Percentiles rank a stretch among this genome's conserved stretches.
Evolutionary conservation across 805 yeast species (phyloP).

Genomic region (Hyphopichia homilentoma): DNA sequence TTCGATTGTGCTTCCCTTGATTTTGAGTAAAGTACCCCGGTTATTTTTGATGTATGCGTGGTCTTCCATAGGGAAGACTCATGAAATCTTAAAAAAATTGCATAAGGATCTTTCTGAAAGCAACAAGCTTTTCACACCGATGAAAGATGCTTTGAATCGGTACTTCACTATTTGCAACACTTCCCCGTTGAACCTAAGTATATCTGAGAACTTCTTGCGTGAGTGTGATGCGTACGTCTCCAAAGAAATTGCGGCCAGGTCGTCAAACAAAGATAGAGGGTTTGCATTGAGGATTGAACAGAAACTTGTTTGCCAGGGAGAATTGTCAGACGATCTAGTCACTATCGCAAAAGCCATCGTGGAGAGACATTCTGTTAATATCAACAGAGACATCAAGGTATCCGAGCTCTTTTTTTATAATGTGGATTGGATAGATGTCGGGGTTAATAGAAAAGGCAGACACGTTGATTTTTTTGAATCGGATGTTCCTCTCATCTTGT

Average conservation of each 20-base stretch:
- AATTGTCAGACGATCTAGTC: slow-evolving; percentile 44
- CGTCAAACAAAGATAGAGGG: slow-evolving; percentile 18
- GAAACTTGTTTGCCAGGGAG: slow-evolving; percentile 57
- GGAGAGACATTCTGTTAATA: slow-evolving; percentile 42
- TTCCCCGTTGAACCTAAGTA: slow-evolving; percentile 52
- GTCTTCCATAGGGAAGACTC: slow-evolving; percentile 60
- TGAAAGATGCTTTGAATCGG: slow-evolving; percentile 50
- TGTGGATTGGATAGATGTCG: slow-evolving; percentile 58
- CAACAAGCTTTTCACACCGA: slow-evolving; percentile 43
- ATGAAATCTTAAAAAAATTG: slow-evolving; percentile 53
- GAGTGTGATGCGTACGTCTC: slow-evolving; percentile 47
- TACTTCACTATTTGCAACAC: slow-evolving; percentile 45
- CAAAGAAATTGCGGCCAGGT: slow-evolving; percentile 22
- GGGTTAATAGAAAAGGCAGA: slow-evolving; percentile 15
- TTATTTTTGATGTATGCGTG: slow-evolving; percentile 63
- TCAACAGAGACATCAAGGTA: slow-evolving; percentile 44
- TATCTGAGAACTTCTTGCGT: slow-evolving; percentile 58
- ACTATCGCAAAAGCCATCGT: slow-evolving; percentile 42
- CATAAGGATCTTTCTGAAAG: slow-evolving; percentile 46
- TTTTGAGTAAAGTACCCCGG: slow-evolving; percentile 68
- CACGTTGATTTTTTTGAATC: slow-evolving; percentile 7
- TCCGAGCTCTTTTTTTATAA: slow-evolving; percentile 61
- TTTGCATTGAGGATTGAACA: slow-evolving; percentile 54
- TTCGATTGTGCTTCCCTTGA: slow-evolving; percentile 52
- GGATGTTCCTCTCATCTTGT: slow-evolving; percentile 1